Evolutionary conservation across 2,329 filamentous ascomycete genomes (phyloP), one percentile per base, ranked within the genome.

Genomic region (Tolypocladium pustulatum): DNA sequence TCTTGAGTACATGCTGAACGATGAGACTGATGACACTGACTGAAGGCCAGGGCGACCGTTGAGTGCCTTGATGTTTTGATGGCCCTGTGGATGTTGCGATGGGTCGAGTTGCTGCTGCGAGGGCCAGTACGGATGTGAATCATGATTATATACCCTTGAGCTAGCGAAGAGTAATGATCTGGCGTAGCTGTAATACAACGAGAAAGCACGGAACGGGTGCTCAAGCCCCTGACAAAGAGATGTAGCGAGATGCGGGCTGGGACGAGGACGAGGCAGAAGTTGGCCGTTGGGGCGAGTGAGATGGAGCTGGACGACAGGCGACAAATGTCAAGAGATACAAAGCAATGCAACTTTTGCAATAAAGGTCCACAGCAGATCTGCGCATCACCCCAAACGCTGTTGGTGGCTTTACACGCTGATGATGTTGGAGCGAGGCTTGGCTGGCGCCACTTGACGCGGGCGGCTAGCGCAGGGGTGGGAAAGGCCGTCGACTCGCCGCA

Each of bases 1-100:
- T 58, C 63, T 74, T 54, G 71, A 68, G 38, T 67, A 64, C 43
- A 37, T 71, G 58, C 58, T 67, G 57, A 66, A 69, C 30, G 66
- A 69, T 34, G 66, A 69, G 53, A 49, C 52, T 36, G 49, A 22
- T 53, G 49, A 36, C 20, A 32, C 22, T 57, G 60, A 60, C 32
- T 55, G 57, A 58, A 34, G 6, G 38, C 36, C 38, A 46, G 57
- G 27, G 20, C 51, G 38, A 55, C 54, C 54, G 15, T 43, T 55
- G 54, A 43, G 38, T 43, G 54, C 27, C 25, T 34, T 55, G 37
- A 55, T 55, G 54, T 40, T 43, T 55, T 43, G 54, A 55, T 37
- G 17, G 20, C 12, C 3, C 17, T n/a, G 34, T 13, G 32, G 52
- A 38, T 5, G 34, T 10, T 30, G 34, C 10, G n/a, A 34, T 43